Evolutionary conservation across 2,329 filamentous ascomycete species (phyloP).

Genomic region (Colletotrichum sp.): DNA sequence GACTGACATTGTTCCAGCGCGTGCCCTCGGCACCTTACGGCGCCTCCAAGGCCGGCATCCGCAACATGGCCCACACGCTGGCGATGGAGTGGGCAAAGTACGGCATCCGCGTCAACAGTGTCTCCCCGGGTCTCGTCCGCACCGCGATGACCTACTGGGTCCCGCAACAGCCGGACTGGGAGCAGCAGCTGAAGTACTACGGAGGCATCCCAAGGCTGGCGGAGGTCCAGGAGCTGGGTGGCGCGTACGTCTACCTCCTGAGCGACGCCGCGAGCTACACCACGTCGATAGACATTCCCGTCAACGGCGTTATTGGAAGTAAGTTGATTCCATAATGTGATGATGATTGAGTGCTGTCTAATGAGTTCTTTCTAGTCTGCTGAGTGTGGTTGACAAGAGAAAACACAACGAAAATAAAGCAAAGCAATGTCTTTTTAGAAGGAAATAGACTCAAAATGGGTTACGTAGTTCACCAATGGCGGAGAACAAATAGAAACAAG

Average conservation of each 20-base stretch:
- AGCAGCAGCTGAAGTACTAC: slow-evolving; percentile 61
- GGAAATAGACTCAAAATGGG: too few species aligned
- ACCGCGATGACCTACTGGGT: slow-evolving; percentile 56
- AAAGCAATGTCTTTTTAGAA: neutral
- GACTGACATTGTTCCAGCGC: slow-evolving; percentile 27
- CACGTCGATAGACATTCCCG: slow-evolving; percentile 54
- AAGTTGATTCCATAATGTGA: neutral
- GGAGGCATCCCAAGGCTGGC: slow-evolving; percentile 57
- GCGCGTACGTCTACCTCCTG: slow-evolving; percentile 62
- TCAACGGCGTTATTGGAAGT: slow-evolving; percentile 44
- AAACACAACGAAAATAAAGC: neutral
- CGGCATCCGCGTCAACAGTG: slow-evolving; percentile 49
- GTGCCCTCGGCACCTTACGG: slow-evolving; percentile 56
- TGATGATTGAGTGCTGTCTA: neutral
- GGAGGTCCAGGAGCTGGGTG: slow-evolving; percentile 50
- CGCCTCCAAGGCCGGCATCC: slow-evolving; percentile 47
- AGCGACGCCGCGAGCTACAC: slow-evolving; percentile 57
- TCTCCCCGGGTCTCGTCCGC: slow-evolving; percentile 48
- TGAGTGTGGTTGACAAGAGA: neutral
- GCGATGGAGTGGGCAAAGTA: slow-evolving; percentile 54
- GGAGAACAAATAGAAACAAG: neutral
- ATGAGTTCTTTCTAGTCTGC: neutral
- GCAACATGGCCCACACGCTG: slow-evolving; percentile 43
- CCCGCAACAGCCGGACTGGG: slow-evolving; percentile 56
- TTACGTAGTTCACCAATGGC: too few species aligned